Percentiles rank a stretch among this genome's conserved stretches.
Evolutionary conservation across 2,329 filamentous ascomycete species (phyloP).

Genomic region (Pyrenophora graminea): DNA sequence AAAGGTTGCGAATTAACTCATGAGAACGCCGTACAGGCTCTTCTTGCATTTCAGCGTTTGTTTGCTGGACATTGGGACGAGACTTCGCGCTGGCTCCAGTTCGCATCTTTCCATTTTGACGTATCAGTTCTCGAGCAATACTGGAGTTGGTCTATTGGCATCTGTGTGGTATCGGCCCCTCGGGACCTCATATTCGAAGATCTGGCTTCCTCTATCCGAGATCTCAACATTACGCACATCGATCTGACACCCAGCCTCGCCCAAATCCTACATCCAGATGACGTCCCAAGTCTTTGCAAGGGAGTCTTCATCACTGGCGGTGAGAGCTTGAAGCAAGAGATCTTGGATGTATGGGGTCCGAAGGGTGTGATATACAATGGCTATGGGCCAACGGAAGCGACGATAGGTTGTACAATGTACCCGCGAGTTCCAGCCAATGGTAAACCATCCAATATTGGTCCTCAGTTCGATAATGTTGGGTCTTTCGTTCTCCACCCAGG

Average conservation of each 20-base stretch:
- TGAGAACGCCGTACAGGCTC: conserved; percentile 84
- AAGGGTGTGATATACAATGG: conserved; percentile 86
- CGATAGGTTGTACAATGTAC: conserved; percentile 90
- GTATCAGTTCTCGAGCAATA: conserved; percentile 93
- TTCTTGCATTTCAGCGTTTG: conserved; percentile 81
- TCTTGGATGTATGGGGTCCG: conserved; percentile 82
- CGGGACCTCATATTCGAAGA: conserved; percentile 86
- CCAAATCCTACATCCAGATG: conserved; percentile 73
- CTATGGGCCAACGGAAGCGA: conserved; percentile 87
- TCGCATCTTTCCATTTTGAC: conserved; percentile 93
- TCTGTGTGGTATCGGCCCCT: conserved; percentile 79
- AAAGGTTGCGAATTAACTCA: conserved; percentile 90
- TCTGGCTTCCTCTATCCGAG: conserved; percentile 71
- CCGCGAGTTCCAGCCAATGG: conserved; percentile 77
- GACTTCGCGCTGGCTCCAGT: conserved; percentile 83
- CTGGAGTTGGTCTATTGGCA: conserved; percentile 92
- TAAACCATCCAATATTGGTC: conserved; percentile 84
- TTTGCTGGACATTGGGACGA: conserved; percentile 75
- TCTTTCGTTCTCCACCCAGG: conserved; percentile 75
- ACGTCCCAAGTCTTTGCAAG: conserved; percentile 76
- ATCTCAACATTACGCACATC: conserved; percentile 81
- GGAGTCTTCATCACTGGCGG: conserved; percentile 94
- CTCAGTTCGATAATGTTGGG: conserved; percentile 85
- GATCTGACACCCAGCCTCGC: conserved; percentile 90
- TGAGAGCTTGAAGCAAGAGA: conserved; percentile 85